phyloP scores from a whole-genome alignment of 169 alveolate genomes.

The Babesia ovata region DNA sequence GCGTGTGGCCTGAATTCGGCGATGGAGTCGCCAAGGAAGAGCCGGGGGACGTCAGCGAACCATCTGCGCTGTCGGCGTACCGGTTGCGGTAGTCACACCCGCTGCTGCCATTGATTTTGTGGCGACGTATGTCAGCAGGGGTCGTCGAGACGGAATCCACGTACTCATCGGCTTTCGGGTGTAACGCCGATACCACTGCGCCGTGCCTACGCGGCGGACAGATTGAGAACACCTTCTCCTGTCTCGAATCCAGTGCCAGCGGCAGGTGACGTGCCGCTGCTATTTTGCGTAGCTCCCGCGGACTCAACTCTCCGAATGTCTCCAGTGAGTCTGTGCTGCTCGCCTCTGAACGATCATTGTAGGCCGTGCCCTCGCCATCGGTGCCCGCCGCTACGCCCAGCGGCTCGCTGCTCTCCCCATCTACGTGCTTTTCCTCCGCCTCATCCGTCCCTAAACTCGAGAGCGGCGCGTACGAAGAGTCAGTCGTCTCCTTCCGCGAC shows the following conservation, averaged over 20 bases:
- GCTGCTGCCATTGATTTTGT: constrained; percentile 14
- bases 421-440: not conserved
- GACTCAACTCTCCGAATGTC: not conserved
- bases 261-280: constrained; percentile 38
- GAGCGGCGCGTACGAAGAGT: too few species aligned
- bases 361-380: not conserved
- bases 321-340: not conserved
- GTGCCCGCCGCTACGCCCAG: not conserved
- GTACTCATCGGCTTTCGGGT: not conserved
- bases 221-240: constrained; percentile 13
- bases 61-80: not conserved
- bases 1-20: not conserved
- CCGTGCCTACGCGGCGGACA: constrained; percentile 23
- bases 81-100: constrained; percentile 20
- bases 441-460: not conserved
- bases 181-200: not conserved
- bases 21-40: constrained; percentile 20
- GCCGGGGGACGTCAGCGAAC: constrained; percentile 14
- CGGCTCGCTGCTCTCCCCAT: not conserved
- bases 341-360: not conserved
- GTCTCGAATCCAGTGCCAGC: constrained; percentile 31
- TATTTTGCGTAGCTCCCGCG: constrained; percentile 4
- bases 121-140: not conserved
- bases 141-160: constrained; percentile 1
- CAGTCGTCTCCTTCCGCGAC: too few species aligned